These are phyloP conservation scores for Fabrea salina DNA, from an alignment of 169 alveolate species.

Conservation along the genomic window DNA sequence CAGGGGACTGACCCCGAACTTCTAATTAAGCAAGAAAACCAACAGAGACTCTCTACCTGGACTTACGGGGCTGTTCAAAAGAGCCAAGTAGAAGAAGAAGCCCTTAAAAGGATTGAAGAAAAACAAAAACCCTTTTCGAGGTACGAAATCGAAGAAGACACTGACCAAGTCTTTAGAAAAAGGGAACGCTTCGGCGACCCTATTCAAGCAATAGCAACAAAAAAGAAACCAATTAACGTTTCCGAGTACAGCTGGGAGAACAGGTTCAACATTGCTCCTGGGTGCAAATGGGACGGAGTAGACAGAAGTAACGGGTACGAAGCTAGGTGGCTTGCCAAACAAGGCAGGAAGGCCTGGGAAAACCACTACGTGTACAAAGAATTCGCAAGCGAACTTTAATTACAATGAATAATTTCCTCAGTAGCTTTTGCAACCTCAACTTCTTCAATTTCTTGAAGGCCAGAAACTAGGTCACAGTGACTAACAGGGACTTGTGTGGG, in stretches of 20 bases:
- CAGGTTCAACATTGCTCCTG: slow-evolving; percentile 85
- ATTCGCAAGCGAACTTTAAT: slow-evolving; percentile 12
- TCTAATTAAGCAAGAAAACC: background rate
- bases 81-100: background rate
- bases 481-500: too few species aligned
- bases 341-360: slow-evolving; percentile 28
- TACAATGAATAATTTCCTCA: too few species aligned
- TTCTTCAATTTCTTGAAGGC: too few species aligned
- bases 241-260: slow-evolving; percentile 38
- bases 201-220: background rate
- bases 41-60: slow-evolving; percentile 9
- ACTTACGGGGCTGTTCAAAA: background rate
- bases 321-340: slow-evolving; percentile 41
- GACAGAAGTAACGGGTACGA: slow-evolving; percentile 88
- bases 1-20: background rate
- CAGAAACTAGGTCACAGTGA: too few species aligned
- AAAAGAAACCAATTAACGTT: background rate
- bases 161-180: background rate
- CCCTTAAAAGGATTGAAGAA: background rate
- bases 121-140: slow-evolving; percentile 20
- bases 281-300: slow-evolving; percentile 90
- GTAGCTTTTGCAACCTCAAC: too few species aligned
- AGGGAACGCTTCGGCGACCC: slow-evolving; percentile 24
- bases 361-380: background rate
- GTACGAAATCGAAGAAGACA: slow-evolving; percentile 2